Conservation (phyloP, 345 rosid species). For the Capsella bursapastoris region DNA sequence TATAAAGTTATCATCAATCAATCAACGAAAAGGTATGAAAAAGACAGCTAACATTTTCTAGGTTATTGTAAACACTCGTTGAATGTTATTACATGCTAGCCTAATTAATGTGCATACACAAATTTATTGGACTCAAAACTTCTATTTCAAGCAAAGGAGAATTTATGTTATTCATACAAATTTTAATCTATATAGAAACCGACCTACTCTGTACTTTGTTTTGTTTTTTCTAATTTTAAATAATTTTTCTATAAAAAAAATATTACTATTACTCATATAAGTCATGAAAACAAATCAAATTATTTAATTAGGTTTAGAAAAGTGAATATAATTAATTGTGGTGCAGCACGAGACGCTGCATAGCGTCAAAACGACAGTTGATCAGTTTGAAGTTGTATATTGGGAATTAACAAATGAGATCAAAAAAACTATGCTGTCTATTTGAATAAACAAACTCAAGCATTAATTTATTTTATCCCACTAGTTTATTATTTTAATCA, state of each 20-base stretch:
- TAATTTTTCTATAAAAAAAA: no score
- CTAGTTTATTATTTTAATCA: background rate
- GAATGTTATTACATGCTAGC: background rate
- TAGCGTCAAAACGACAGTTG: slow-evolving; percentile 41
- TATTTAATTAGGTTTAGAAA: background rate
- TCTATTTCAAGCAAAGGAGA: slow-evolving; percentile 31
- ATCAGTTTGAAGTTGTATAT: slow-evolving; percentile 35
- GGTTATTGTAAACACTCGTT: background rate
- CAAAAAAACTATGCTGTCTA: slow-evolving; percentile 22
- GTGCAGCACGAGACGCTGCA: slow-evolving; percentile 34
- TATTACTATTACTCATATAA: no score
- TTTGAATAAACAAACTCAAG: slow-evolving; percentile 25
- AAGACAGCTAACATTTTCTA: background rate
- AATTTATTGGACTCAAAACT: background rate
- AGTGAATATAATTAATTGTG: background rate
- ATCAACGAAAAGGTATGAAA: background rate
- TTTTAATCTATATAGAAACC: background rate
- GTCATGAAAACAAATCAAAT: background rate
- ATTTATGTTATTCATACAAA: background rate
- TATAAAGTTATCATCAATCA: background rate
- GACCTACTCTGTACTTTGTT: background rate
- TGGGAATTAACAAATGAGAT: background rate
- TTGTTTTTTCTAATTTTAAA: background rate
- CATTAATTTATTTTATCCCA: slow-evolving; percentile 24
- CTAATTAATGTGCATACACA: background rate